Evolutionary conservation across 306 rosid genomes (phyloP).

Genomic region (Lathyrus sativus): DNA sequence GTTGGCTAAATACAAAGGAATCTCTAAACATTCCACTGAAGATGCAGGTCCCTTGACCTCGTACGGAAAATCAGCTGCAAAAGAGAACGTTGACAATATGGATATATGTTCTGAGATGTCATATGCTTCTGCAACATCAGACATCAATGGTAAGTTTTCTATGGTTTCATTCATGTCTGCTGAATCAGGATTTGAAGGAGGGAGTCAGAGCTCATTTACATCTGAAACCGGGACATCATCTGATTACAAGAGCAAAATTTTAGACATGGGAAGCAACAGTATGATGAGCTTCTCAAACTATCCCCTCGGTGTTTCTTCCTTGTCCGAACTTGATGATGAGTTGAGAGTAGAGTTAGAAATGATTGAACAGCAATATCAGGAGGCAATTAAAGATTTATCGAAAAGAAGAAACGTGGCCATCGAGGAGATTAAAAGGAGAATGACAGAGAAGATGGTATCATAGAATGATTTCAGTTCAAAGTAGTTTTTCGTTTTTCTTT

Average conservation of each 20-base stretch:
- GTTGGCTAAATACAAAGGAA: conserved; percentile 24
- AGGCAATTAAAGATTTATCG: conserved; percentile 47
- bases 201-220: conserved; percentile 34
- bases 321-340: conserved; percentile 38
- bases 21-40: not conserved
- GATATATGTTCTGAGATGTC: conserved; percentile 44
- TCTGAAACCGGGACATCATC: conserved; percentile 17
- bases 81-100: conserved; percentile 25
- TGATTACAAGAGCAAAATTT: conserved; percentile 25
- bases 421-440: conserved; percentile 47
- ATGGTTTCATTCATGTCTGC: conserved; percentile 42
- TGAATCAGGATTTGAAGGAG: conserved; percentile 35
- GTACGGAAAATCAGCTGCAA: not conserved
- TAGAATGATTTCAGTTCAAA: conserved; percentile 19
- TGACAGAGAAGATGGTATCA: conserved; percentile 38
- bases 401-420: conserved; percentile 46
- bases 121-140: conserved; percentile 39
- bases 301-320: conserved; percentile 33
- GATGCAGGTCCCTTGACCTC: conserved; percentile 21
- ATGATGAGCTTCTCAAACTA: conserved; percentile 14
- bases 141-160: conserved; percentile 32
- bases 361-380: conserved; percentile 52
- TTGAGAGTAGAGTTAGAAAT: conserved; percentile 47
- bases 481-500: not conserved
- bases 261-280: conserved; percentile 28